phyloP scores from a whole-genome alignment of 306 rosid genomes.

The Quercus parvula region DNA sequence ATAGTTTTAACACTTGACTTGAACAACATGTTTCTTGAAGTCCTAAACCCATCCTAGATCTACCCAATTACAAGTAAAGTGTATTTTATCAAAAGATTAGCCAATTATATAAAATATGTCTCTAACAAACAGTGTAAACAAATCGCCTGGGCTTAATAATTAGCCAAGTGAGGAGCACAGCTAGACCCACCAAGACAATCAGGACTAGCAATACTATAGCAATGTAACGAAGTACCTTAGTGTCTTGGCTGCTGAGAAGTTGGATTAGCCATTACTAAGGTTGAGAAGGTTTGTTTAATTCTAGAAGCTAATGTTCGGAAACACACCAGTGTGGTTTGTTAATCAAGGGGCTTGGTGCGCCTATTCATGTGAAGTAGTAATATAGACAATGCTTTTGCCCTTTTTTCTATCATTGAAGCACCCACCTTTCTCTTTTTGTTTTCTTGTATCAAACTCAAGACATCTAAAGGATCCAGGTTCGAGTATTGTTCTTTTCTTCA shows the following conservation, averaged over 20 bases:
- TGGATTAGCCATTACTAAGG: conserved; percentile 40
- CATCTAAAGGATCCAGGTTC: conserved; percentile 35
- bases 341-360: conserved; percentile 11
- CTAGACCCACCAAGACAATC: conserved; percentile 56
- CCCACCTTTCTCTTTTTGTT: conserved; percentile 44
- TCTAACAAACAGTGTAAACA: conserved; percentile 47
- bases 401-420: background rate
- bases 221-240: conserved; percentile 27
- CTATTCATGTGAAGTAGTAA: conserved; percentile 3
- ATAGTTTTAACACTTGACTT: too few relatives aligned
- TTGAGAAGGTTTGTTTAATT: background rate
- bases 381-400: conserved; percentile 18
- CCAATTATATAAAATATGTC: too few relatives aligned
- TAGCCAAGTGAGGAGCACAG: conserved; percentile 64
- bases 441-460: conserved; percentile 88
- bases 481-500: conserved; percentile 54
- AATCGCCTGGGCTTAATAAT: conserved; percentile 54
- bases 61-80: too few relatives aligned
- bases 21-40: too few relatives aligned
- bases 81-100: too few relatives aligned
- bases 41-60: too few relatives aligned
- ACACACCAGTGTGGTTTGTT: background rate
- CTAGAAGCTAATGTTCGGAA: background rate
- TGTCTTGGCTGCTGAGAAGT: conserved; percentile 19
- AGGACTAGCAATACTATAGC: conserved; percentile 35